Evolutionary conservation across 2,329 filamentous ascomycete species (phyloP).

Genomic region (Geosmithia morbida): DNA sequence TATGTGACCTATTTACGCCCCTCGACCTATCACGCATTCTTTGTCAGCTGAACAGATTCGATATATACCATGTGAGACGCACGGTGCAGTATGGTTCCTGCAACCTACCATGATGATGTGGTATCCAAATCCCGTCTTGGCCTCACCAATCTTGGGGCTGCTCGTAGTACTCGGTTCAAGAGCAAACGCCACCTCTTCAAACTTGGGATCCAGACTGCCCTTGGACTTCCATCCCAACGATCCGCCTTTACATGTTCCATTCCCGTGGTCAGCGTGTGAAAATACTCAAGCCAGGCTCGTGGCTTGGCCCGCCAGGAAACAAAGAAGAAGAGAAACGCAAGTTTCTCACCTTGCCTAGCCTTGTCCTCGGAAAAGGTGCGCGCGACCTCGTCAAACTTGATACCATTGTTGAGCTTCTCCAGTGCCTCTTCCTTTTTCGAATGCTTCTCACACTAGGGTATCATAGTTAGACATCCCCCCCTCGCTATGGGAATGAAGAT

Average conservation of each 20-base stretch:
- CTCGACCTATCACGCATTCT: constrained; percentile 17
- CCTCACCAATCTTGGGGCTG: constrained; percentile 52
- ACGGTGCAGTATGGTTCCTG: background rate
- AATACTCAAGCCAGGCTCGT: background rate
- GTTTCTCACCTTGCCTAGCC: constrained; percentile 42
- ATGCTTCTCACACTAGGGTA: constrained; percentile 53
- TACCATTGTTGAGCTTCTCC: constrained; percentile 48
- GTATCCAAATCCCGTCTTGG: constrained; percentile 63
- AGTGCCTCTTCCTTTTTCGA: constrained; percentile 65
- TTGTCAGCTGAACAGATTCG: background rate
- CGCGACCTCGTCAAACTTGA: constrained; percentile 64
- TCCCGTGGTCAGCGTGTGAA: too few relatives aligned
- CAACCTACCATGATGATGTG: constrained; percentile 61
- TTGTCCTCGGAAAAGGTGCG: constrained; percentile 64
- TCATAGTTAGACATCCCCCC: background rate
- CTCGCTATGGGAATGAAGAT: too few relatives aligned
- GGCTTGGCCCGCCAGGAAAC: background rate
- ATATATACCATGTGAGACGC: background rate
- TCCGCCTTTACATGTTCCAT: constrained; percentile 38
- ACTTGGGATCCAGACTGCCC: constrained; percentile 50
- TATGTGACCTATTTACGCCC: constrained; percentile 19
- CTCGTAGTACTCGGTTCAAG: constrained; percentile 51
- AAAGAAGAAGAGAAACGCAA: too few relatives aligned
- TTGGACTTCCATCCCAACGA: constrained; percentile 60
- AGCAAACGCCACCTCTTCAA: constrained; percentile 59